phyloP scores from a whole-genome alignment of 352 stramenopile species.

The Phytophthora nicotianae region DNA sequence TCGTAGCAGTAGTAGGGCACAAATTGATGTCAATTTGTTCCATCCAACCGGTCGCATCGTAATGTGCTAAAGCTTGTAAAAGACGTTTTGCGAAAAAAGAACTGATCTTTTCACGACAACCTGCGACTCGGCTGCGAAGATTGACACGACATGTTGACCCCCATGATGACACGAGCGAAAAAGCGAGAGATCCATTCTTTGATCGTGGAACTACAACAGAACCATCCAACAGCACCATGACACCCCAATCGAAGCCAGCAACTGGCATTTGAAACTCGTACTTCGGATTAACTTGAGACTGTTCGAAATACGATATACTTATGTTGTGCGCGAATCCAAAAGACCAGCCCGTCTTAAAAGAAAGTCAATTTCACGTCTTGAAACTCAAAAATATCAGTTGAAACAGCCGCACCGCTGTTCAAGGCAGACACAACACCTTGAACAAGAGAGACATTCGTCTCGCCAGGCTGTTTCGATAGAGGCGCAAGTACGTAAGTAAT shows the following conservation, averaged over 20 bases:
- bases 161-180: conserved; percentile 42
- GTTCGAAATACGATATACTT: conserved; percentile 58
- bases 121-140: conserved; percentile 54
- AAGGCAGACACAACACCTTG: conserved; percentile 16
- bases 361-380: conserved; percentile 39
- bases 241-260: conserved; percentile 58
- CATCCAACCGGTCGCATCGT: conserved; percentile 60
- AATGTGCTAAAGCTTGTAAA: conserved; percentile 33
- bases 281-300: conserved; percentile 24
- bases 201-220: conserved; percentile 30
- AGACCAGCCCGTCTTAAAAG: conserved; percentile 30
- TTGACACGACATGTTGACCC: conserved; percentile 43
- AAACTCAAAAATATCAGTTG: conserved; percentile 53
- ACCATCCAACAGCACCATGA: conserved; percentile 43
- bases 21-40: conserved; percentile 35
- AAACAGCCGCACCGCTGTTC: conserved; percentile 1
- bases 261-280: conserved; percentile 58
- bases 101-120: conserved; percentile 45
- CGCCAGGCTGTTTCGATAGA: conserved; percentile 27
- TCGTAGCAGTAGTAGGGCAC: conserved; percentile 26
- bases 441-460: conserved; percentile 13
- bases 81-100: conserved; percentile 44
- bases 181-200: conserved; percentile 35
- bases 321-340: conserved; percentile 59
- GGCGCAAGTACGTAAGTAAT: conserved; percentile 43